Conservation (phyloP, 768 basidiomycete species). For the Suillus variegatus region DNA sequence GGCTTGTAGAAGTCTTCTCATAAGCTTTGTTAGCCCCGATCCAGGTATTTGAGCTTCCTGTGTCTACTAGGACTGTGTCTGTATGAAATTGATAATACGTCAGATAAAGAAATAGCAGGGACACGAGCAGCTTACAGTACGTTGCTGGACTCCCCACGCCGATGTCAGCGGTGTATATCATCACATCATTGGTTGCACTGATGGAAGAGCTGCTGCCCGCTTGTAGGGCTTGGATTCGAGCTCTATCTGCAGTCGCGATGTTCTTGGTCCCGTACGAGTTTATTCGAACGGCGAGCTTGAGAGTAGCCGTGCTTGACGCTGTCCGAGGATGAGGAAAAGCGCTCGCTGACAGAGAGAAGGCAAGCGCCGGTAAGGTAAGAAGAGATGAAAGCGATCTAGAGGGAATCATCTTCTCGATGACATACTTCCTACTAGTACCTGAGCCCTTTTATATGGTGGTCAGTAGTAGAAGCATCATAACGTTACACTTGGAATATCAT, state of each 20-base stretch:
- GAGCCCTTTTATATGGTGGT: too few species aligned
- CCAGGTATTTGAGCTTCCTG: slow-evolving; percentile 24
- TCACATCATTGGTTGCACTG: slow-evolving; percentile 18
- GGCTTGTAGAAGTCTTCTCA: background rate
- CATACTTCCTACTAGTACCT: too few species aligned
- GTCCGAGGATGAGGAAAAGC: slow-evolving; percentile 1
- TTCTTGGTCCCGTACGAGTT: slow-evolving; percentile 5
- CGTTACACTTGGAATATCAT: too few species aligned
- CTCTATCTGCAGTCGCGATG: slow-evolving; percentile 9
- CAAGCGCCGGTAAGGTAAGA: slow-evolving; percentile 3
- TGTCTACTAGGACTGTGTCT: slow-evolving; percentile 22
- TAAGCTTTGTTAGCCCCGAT: slow-evolving; percentile 18
- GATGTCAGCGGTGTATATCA: slow-evolving; percentile 13
- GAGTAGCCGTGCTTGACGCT: slow-evolving; percentile 1
- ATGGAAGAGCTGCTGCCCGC: background rate
- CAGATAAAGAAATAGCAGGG: background rate
- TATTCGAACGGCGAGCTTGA: slow-evolving; percentile 7
- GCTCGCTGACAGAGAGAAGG: slow-evolving; percentile 1
- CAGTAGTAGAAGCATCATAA: too few species aligned
- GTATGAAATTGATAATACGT: background rate
- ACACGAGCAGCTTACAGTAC: slow-evolving; percentile 9
- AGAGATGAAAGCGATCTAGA: slow-evolving; percentile 3
- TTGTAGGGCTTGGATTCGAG: slow-evolving; percentile 2
- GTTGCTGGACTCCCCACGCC: slow-evolving; percentile 17
- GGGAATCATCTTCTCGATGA: slow-evolving; percentile 7